These are phyloP conservation scores for Macrolepiota albuminosa DNA, from an alignment of 768 basidiomycete genomes.

Conservation along the genomic window DNA sequence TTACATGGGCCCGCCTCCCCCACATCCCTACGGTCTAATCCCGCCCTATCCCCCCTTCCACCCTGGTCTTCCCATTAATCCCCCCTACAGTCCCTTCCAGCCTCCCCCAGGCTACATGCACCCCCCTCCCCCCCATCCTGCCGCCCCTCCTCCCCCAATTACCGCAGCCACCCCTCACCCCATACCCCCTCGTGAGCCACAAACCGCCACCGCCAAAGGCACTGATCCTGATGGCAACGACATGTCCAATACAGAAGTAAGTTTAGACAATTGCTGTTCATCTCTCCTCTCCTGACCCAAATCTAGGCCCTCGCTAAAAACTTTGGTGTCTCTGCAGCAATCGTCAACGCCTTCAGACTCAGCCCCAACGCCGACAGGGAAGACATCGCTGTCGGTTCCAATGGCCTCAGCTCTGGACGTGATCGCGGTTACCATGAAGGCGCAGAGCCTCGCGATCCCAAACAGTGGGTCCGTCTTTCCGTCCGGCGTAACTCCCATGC, in stretches of 20 bases:
- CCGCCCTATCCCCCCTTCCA: constrained; percentile 33
- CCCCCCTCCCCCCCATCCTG: constrained; percentile 20
- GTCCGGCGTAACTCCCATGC: constrained; percentile 43
- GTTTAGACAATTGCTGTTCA: neutral
- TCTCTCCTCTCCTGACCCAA: neutral
- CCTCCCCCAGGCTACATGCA: constrained; percentile 29
- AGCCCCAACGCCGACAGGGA: constrained; percentile 52
- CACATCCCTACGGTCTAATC: constrained; percentile 32
- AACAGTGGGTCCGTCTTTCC: constrained; percentile 55
- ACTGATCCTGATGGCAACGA: constrained; percentile 79
- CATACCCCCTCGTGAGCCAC: constrained; percentile 16
- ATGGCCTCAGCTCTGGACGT: constrained; percentile 63
- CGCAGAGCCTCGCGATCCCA: constrained; percentile 52
- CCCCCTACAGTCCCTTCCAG: constrained; percentile 54
- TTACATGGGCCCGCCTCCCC: constrained; percentile 36
- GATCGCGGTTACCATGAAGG: constrained; percentile 54
- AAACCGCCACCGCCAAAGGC: constrained; percentile 51
- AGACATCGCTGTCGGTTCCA: constrained; percentile 74
- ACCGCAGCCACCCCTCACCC: constrained; percentile 15
- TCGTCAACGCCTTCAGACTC: constrained; percentile 61
- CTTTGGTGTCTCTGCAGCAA: constrained; percentile 72
- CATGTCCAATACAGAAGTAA: constrained; percentile 64
- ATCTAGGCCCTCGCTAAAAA: constrained; percentile 63
- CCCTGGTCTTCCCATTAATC: constrained; percentile 29
- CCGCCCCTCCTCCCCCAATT: constrained; percentile 24